A percentile compares a stretch with the other conserved stretches of the same genome.
phyloP scores from a whole-genome alignment of 495 filamentous ascomycete genomes.

The Aspergillus panamensis region DNA sequence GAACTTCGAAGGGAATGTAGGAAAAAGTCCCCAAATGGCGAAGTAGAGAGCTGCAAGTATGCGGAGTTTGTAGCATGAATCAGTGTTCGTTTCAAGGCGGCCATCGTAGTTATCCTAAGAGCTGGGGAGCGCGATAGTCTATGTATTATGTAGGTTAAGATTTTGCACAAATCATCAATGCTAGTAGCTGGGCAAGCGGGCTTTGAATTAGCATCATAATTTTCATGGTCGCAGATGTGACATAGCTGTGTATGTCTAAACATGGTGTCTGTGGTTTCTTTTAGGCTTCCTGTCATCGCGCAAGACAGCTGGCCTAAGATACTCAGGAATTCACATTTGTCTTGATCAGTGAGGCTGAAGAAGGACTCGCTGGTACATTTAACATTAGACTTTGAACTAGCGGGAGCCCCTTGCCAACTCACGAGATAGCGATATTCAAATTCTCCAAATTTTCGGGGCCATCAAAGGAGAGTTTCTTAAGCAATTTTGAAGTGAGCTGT shows the following conservation, averaged over 20 bases:
- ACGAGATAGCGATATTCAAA: constrained; percentile 30
- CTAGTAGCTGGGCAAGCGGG: constrained; percentile 25
- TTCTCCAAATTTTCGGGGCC: constrained; percentile 21
- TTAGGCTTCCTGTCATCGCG: constrained; percentile 33
- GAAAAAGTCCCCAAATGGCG: constrained; percentile 72
- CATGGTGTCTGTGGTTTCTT: constrained; percentile 16
- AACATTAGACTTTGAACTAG: constrained; percentile 17
- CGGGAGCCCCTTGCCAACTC: constrained; percentile 19
- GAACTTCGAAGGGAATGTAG: constrained; percentile 77
- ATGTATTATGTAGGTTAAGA: constrained; percentile 55
- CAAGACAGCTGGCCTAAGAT: constrained; percentile 44
- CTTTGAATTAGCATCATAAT: constrained; percentile 14
- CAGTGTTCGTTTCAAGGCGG: constrained; percentile 62
- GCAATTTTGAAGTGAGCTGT: constrained; percentile 21
- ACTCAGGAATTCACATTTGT: constrained; percentile 33
- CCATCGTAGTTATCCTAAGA: constrained; percentile 68
- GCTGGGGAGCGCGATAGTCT: constrained; percentile 57
- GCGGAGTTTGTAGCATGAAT: constrained; percentile 55
- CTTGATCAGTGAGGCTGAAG: constrained; percentile 24
- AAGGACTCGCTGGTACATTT: constrained; percentile 25
- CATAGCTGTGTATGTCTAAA: constrained; percentile 32
- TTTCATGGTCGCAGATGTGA: constrained; percentile 34
- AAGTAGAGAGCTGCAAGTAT: constrained; percentile 63
- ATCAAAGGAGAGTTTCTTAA: constrained; percentile 22
- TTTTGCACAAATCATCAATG: constrained; percentile 46